Conservation (phyloP, 2,329 filamentous ascomycete genomes). For the Orbilia ellipsospora region DNA sequence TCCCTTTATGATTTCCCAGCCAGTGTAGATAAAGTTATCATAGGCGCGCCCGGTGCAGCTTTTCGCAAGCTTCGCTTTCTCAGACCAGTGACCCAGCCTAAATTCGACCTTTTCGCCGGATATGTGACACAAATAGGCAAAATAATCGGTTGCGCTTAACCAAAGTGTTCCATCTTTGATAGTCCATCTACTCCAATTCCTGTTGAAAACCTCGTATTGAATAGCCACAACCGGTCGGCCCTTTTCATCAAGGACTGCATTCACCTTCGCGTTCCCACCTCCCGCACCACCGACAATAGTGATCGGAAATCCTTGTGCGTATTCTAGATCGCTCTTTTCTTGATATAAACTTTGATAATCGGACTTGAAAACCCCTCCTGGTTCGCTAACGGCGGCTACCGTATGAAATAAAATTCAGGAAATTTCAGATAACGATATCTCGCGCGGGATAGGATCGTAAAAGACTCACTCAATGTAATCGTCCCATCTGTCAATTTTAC, state of each 20-base stretch:
- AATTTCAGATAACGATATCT: too few species aligned
- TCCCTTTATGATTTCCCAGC: slow-evolving; percentile 22
- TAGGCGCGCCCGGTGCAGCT: background rate
- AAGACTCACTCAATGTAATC: background rate
- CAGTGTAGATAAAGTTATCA: slow-evolving; percentile 29
- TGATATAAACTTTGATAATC: slow-evolving; percentile 8
- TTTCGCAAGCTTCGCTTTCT: slow-evolving; percentile 10
- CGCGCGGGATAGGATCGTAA: too few species aligned
- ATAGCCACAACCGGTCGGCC: slow-evolving; percentile 7
- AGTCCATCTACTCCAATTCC: slow-evolving; percentile 22
- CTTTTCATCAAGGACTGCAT: slow-evolving; percentile 23
- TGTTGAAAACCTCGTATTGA: slow-evolving; percentile 29
- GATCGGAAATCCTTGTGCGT: slow-evolving; percentile 14
- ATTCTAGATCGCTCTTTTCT: slow-evolving; percentile 17
- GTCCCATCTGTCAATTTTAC: slow-evolving; percentile 5
- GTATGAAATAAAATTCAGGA: background rate
- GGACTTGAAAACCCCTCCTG: background rate
- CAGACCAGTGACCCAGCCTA: slow-evolving; percentile 14
- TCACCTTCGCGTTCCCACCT: slow-evolving; percentile 13
- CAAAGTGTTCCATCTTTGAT: slow-evolving; percentile 18
- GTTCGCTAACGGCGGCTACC: background rate
- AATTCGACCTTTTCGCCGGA: slow-evolving; percentile 23
- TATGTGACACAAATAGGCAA: slow-evolving; percentile 39
- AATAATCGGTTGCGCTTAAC: slow-evolving; percentile 31
- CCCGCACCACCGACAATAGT: slow-evolving; percentile 17